Percentiles rank a stretch among this genome's conserved stretches.
phyloP scores from a whole-genome alignment of 176 grass and related monocot species.

The Pontederia crassipes region DNA sequence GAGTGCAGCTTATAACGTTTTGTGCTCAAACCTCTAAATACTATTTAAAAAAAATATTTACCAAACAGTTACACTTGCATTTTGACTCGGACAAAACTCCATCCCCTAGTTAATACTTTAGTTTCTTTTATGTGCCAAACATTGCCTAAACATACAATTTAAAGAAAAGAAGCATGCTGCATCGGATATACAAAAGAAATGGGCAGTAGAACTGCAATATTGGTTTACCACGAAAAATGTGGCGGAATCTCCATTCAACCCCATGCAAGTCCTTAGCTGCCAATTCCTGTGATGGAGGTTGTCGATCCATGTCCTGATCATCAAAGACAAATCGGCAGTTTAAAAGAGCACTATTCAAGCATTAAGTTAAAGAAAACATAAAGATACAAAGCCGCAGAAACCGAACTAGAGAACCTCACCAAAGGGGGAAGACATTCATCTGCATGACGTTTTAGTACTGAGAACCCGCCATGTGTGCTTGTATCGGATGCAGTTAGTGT shows the following conservation, averaged over 20 bases:
- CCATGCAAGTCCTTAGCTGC: conserved; percentile 64
- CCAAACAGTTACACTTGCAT: no score
- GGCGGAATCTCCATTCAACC: conserved; percentile 82
- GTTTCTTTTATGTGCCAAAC: no score
- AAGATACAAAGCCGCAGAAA: neutral
- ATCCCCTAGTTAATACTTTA: no score
- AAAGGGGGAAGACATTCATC: conserved; percentile 1
- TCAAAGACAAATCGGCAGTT: neutral
- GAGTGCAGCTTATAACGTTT: no score
- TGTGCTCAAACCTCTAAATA: no score
- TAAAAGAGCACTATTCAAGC: neutral
- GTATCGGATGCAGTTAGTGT: conserved; percentile 6
- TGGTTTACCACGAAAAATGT: conserved; percentile 66
- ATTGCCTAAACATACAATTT: no score
- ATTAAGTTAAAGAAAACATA: neutral
- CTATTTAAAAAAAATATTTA: no score
- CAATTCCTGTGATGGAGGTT: conserved; percentile 72
- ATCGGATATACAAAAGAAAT: no score
- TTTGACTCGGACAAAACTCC: no score
- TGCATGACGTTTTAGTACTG: neutral
- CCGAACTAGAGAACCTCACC: neutral
- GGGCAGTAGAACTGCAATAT: no score
- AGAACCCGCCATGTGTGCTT: conserved; percentile 4
- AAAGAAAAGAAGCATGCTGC: no score
- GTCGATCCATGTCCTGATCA: conserved; percentile 65